Evolutionary conservation across 1,139 yeast species (phyloP).

Genomic region (Debaryomycetaceae sp.): DNA sequence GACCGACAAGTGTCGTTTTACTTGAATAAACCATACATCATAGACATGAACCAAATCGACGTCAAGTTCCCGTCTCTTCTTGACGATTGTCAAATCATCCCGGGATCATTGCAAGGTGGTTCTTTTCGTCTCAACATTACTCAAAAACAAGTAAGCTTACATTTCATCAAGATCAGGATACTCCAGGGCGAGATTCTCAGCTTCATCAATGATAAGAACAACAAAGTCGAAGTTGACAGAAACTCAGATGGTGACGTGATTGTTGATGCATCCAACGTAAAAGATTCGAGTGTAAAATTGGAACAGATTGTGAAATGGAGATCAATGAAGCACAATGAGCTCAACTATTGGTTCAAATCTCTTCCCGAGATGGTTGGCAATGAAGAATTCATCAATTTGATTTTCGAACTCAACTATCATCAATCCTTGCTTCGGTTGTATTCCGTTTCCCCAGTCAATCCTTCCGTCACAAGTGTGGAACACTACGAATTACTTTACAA

Average conservation of each 20-base stretch:
- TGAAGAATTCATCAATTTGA: slow-evolving; percentile 2
- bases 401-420: slow-evolving; percentile 4
- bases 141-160: slow-evolving; percentile 6
- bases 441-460: slow-evolving; percentile 5
- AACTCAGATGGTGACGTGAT: slow-evolving; percentile 3
- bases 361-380: neutral
- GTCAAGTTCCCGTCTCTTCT: slow-evolving; percentile 4
- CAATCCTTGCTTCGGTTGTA: slow-evolving; percentile 2
- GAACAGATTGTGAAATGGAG: neutral
- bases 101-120: slow-evolving; percentile 1
- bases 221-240: neutral
- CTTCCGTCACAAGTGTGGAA: neutral
- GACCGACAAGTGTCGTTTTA: slow-evolving; percentile 18
- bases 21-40: slow-evolving; percentile 13
- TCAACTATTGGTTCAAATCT: neutral
- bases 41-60: slow-evolving; percentile 10
- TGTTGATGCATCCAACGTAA: neutral
- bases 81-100: slow-evolving; percentile 3
- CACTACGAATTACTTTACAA: slow-evolving; percentile 4
- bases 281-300: neutral
- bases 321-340: neutral
- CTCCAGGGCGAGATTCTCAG: slow-evolving; percentile 8
- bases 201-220: neutral
- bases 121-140: neutral
- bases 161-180: slow-evolving; percentile 8